Percentiles rank a stretch among this genome's conserved stretches.
phyloP scores from a whole-genome alignment of 164 flowering plant genomes.

The Annona squamosa region DNA sequence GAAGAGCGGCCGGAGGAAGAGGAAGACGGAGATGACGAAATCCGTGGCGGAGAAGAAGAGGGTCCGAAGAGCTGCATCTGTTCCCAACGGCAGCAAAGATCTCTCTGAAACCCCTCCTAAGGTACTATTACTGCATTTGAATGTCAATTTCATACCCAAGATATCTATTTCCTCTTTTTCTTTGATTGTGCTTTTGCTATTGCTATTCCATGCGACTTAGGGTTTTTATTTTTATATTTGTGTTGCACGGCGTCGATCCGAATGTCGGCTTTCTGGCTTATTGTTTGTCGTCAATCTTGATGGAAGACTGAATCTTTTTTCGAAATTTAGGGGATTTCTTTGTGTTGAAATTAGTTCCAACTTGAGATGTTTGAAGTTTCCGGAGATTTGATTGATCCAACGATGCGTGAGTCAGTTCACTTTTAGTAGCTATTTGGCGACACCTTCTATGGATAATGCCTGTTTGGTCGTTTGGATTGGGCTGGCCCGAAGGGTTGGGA shows the following conservation, averaged over 20 bases:
- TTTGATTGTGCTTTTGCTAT: neutral
- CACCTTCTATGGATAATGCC: no score
- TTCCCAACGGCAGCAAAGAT: constrained; percentile 42
- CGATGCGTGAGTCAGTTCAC: no score
- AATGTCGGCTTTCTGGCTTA: neutral
- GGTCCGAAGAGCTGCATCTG: constrained; percentile 31
- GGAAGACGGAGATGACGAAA: constrained; percentile 40
- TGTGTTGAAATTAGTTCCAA: no score
- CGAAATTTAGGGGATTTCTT: neutral
- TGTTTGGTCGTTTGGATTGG: no score
- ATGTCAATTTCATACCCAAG: neutral
- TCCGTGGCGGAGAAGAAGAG: constrained; percentile 61
- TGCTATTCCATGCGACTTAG: neutral
- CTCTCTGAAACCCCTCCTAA: constrained; percentile 51
- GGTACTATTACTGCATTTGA: constrained; percentile 31
- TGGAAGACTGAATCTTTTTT: neutral
- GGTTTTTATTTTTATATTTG: constrained; percentile 1
- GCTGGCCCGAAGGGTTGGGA: no score
- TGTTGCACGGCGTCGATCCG: neutral
- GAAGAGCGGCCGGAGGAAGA: neutral
- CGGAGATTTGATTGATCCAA: no score
- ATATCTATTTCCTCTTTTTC: neutral
- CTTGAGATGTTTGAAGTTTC: no score
- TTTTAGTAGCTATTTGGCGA: no score
- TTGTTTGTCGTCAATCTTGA: neutral